Percentiles rank a stretch among this genome's conserved stretches.
Conservation (phyloP, 2,329 filamentous ascomycete genomes). For the Karstenula rhodostoma region DNA sequence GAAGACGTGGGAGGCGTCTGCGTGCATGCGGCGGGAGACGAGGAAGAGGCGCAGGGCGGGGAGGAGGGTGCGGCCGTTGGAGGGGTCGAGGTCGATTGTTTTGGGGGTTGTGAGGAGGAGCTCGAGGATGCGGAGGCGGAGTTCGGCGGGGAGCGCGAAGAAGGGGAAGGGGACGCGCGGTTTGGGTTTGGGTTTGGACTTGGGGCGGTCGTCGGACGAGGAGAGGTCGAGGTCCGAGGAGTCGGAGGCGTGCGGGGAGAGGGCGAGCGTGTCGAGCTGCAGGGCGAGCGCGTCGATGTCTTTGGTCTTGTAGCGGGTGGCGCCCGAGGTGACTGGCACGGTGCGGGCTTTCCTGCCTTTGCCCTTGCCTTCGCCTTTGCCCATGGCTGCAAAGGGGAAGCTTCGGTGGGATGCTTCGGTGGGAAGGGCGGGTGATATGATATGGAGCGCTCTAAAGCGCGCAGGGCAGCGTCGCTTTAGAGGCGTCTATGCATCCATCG, state of each 20-base stretch:
- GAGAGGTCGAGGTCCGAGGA: slow-evolving; percentile 18
- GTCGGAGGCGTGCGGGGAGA: slow-evolving; percentile 23
- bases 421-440: background rate
- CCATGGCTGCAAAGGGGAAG: slow-evolving; percentile 20
- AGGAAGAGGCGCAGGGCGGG: slow-evolving; percentile 72
- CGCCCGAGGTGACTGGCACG: slow-evolving; percentile 6
- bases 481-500: slow-evolving; percentile 54
- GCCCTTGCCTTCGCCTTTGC: slow-evolving; percentile 20
- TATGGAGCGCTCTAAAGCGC: slow-evolving; percentile 35
- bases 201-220: too few relatives aligned
- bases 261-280: slow-evolving; percentile 35
- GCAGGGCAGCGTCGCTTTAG: slow-evolving; percentile 41
- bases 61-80: slow-evolving; percentile 70
- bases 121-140: slow-evolving; percentile 60
- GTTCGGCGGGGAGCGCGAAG: slow-evolving; percentile 62
- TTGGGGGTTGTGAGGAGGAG: slow-evolving; percentile 58
- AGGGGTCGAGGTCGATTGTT: slow-evolving; percentile 72
- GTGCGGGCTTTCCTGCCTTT: slow-evolving; percentile 6
- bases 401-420: slow-evolving; percentile 7
- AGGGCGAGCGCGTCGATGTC: slow-evolving; percentile 37
- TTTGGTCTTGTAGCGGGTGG: slow-evolving; percentile 30
- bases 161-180: slow-evolving; percentile 55
- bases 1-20: slow-evolving; percentile 61
- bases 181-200: slow-evolving; percentile 14
- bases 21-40: slow-evolving; percentile 60